Evolutionary conservation across 2,329 filamentous ascomycete species (phyloP), one percentile per base, ranked within the genome.

Genomic region (Aspergillus sp.): DNA sequence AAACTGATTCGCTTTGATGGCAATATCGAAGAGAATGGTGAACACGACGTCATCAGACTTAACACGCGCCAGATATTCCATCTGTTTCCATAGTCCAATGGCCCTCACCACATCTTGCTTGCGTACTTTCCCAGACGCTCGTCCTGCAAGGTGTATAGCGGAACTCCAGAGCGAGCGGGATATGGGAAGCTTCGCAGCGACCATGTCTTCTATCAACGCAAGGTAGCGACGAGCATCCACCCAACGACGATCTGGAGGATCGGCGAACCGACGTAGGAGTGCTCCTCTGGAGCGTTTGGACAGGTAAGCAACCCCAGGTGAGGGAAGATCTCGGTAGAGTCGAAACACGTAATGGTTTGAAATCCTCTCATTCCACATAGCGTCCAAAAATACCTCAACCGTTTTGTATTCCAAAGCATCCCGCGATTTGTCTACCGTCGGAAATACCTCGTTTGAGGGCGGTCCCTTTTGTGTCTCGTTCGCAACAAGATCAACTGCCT

Each of bases 1-100:
- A 66, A 90, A 96, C 70, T 96, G 95, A 41, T 91, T 90, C 0
- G 91, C 87, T 74, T 95, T 96, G 67, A 91, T 86, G 1, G 95
- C 92, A 10, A 92, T 85, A 71, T 97, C 91, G 68, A 97, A 97
- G 12, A 99, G 83, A 50, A 97, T 90, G 72, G 95, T 97, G 76
- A 99, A 96, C 0, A 94, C 96, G n/a, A 92, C 89, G 52, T 87
- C 83, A 67, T 90, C 90, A 38, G 85, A 88, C 66, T 79, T 78
- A 13, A 92, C 75, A 1, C 85, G 84, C 2, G 88, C 87, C 4
- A 86, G 79, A 50, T 85, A 82, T 75, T 99, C 95, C 92, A 98
- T 98, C 69, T 95, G 88, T 65, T 86, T 87, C 93, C 94, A 99
- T 23, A 96, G 77, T 51, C 87, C 84, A 49, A 99, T 80, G 0